Base-by-base conservation (phyloP, 768 basidiomycete species). In the Lentinula boryana region DNA sequence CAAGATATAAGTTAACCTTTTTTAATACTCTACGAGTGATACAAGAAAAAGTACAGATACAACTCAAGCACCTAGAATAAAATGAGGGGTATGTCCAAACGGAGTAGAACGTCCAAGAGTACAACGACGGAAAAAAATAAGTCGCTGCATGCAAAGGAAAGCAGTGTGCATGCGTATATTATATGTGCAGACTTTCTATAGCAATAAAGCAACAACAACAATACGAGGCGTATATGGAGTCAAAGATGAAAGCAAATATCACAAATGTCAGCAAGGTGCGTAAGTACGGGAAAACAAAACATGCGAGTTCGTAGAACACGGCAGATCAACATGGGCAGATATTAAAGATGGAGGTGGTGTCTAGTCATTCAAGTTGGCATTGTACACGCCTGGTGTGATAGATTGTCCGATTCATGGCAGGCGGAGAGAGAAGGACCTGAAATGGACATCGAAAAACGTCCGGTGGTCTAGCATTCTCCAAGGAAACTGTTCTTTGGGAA, bases 401-500 rank as follows among this genome's bases (percentile, higher is more conserved):
- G 7, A 23, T 12, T 18, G 44, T 46, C 44, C 16, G 9, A 7
- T 50, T 27, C 49, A 8, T 50, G 49, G 18, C n/a, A 44, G 7
- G n/a, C 7, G n/a, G 43, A 8, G 43, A 15, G 7, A 44, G 43
- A 18, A 44, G 16, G n/a, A 21, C n/a, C 2, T 10, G n/a, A 15
- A 13, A 21, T 48, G 21, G 8, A 21, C 53, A 9, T 54, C 12
- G 35, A 5, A 44, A 56, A 43, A 6, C 16, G 31, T 12, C 48
- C 21, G 16, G 5, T 41, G 38, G 15, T 31, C 55, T 60, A 75
- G 49, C 36, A 64, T 58, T 62, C 43, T 1, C 56, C 71, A 31
- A 69, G 64, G 54, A 76, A 65, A 27, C 68, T 74, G 68, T 85
- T 88, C 72, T 82, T 85, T 10, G 86, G 86, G 69, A 80, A 78